Base-by-base conservation (phyloP, 805 yeast genomes). In the Candida qinlingensis region DNA sequence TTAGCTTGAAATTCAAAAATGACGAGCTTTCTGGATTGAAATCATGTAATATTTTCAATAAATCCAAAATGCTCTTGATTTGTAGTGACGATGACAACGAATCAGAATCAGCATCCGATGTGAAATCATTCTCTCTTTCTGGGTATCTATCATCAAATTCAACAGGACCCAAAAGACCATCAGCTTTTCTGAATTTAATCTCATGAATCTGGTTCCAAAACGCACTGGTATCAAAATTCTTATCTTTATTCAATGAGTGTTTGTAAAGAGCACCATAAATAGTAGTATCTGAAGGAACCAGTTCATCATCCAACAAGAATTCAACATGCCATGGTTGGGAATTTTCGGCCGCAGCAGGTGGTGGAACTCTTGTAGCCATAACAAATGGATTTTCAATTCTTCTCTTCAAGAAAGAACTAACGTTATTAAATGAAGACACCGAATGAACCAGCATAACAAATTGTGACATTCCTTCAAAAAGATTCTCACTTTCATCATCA, bases 1-100 rank as follows among this genome's bases (percentile, higher is more conserved):
- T 83, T 19, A 92, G 64, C 59, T 90, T 90, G 66, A 88, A 80
- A 61, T 87, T 90, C 56, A 83, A 68, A 59, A 89, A 91, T 10
- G 58, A 59, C 8, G 51, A 53, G 11, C 60, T 47, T 2, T 19
- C 13, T 10, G 48, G 42, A 38, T 53, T 37, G 44, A 57, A 54
- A 44, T 73, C 68, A 54, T 73, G 73, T 26, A 83, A 61, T 2
- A 71, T 62, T 50, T 72, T 80, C 48, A 85, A 63, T 7, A 84
- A 57, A 27, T 69, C 66, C 47, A 85, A 61, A 13, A 80, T 75
- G 35, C 59, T 37, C 38, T 31, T 38, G 59, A 29, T 63, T 51
- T 0, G 68, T 56, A 1, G 55, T 50, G 41, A 28, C 5, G 46
- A 19, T 9, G n/a, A 13, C 7, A n/a, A 28, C 12, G 28, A 36